Evolutionary conservation across 2,329 filamentous ascomycete species (phyloP), one percentile per base, ranked within the genome.

Genomic region (Cladosporium cucumerinum): DNA sequence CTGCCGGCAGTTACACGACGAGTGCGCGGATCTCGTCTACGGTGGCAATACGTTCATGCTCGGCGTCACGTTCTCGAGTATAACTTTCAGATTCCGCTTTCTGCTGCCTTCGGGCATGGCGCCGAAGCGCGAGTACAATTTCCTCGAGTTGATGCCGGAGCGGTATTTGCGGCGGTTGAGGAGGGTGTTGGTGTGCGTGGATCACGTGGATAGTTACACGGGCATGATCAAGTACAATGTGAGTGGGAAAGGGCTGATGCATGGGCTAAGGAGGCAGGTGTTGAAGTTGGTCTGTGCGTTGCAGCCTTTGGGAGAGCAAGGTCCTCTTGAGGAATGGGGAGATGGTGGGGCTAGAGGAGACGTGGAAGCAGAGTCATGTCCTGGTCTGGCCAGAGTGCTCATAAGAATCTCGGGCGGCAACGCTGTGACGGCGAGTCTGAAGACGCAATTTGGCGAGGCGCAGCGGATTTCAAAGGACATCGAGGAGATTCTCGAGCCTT

Each of bases 191-290:
- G 70, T 84, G 10, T 78, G 78, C 55, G 75, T 84, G 2, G 79
- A 82, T 71, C 78, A 79, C 61, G 78, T 82, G 28, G 82, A 83
- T 68, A 75, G 76, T 48, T 83, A 83, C 61, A 82, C 79, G 0
- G 81, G 80, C 4, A 82, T 82, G 81, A 80, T 82, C 66, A 83
- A 82, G 68, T 83, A 79, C 69, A 83, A 83, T 67, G 80, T 79
- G n/a, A 74, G 77, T 1, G 81, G 80, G 0, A 71, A 75, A 28
- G 80, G 80, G 0, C 68, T 83, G 43, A 76, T 77, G 2, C 77
- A 78, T 30, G 80, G 81, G 0, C 72, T 83, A 30, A 66, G 73
- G 26, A 70, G 71, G 23, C 79, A 79, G 61, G 78, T 82, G 21
- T 68, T 73, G 64, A 75, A 75, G 49, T 69, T 83, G 46, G 78